Evolutionary conservation across 768 basidiomycete genomes (phyloP).

Genomic region (Pisolithus microcarpus): DNA sequence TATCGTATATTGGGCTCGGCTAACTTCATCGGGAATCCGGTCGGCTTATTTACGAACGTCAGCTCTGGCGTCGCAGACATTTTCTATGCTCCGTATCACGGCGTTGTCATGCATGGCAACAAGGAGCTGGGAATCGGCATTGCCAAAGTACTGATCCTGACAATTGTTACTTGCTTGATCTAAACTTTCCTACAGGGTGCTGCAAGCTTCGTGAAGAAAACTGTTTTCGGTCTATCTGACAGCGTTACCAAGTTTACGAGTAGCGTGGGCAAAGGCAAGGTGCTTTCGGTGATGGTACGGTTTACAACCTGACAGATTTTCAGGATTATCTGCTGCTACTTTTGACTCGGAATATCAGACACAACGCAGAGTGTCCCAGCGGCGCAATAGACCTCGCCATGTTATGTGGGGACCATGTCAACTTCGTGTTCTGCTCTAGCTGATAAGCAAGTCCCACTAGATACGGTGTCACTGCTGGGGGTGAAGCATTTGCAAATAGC

Average conservation of each 20-base stretch:
- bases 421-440: not conserved
- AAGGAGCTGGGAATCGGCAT: conserved; percentile 91
- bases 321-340: conserved; percentile 92
- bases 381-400: conserved; percentile 92
- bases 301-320: not conserved
- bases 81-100: conserved; percentile 97
- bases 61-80: conserved; percentile 97
- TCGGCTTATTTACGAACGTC: conserved; percentile 96
- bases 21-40: conserved; percentile 93
- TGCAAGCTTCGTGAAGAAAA: conserved; percentile 97
- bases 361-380: conserved; percentile 77
- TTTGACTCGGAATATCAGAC: conserved; percentile 95
- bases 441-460: conserved; percentile 29
- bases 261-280: conserved; percentile 86
- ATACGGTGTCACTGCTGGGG: conserved; percentile 93
- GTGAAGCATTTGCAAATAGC: conserved; percentile 89
- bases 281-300: not conserved
- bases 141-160: conserved; percentile 57
- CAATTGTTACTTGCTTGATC: not conserved
- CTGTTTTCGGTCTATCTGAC: conserved; percentile 92
- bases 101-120: conserved; percentile 94
- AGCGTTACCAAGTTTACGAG: conserved; percentile 98
- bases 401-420: conserved; percentile 57
- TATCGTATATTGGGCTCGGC: conserved; percentile 98
- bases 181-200: conserved; percentile 60